Evolutionary conservation across 345 rosid genomes (phyloP), one percentile per base, ranked within the genome.

Genomic region (Populus simonii): DNA sequence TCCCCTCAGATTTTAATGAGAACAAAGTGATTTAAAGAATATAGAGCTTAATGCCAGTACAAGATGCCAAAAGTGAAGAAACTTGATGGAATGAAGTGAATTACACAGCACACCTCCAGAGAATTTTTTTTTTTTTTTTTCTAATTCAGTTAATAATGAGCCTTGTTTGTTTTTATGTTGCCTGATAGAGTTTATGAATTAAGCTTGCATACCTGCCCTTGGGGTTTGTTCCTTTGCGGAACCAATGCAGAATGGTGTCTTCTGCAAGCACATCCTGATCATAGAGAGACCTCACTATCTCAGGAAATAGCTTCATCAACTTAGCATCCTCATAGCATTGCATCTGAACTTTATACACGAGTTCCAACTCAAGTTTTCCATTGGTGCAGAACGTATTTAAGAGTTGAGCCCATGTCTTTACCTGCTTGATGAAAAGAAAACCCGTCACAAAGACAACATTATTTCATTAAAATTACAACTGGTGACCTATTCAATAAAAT

Each of bases 311-410:
- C 86, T 96, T 96, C 99, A 94, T 91, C 80, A 96, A 91, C 86
- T 96, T 96, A 11, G 98, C 93, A 83, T 96, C 99, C 86, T 94
- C 99, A 39, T 96, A 94, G 83, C 97, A 96, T 79, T 96, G 99
- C 96, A 93, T 88, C 86, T 96, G 99, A 62, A 94, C 96, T 81
- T 96, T 94, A 86, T 96, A 96, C 78, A 94, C 78, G 41, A 96
- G 94, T 78, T 96, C 99, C 83, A 96, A 89, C 92, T 94, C 93
- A 70, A 94, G 92, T 82, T 90, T 96, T 51, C 93, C 96, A 59
- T 79, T 92, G 80, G 90, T 92, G 80, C 99, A 96, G 86, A 94
- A 90, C 5, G 90, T 76, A 83, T 92, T 89, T 68, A 96, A 81
- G 75, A 96, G 90, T 33, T 84, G 57, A 27, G 98, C 97, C 98